Base-by-base conservation (phyloP, 2,329 filamentous ascomycete genomes). In the Chaetomiaceae sp. region DNA sequence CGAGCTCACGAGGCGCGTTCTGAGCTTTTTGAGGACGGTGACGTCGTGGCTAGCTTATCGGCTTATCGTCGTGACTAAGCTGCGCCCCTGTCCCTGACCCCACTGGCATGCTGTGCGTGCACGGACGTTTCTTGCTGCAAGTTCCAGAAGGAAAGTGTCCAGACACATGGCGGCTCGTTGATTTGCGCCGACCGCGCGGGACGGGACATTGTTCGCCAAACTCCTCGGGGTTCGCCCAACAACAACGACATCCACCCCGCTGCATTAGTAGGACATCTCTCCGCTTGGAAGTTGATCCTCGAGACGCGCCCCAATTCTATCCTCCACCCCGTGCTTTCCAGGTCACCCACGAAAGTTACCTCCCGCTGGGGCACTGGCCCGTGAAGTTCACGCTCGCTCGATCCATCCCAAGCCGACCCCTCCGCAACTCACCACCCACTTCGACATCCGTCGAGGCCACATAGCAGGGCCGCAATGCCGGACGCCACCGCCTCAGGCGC, bases 401-500 rank as follows among this genome's bases (percentile, higher is more conserved):
- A 24, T 24, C 22, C 22, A 24, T 24, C 22, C 9, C 6, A 24
- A 24, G 9, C 17, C 30, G 3, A 34, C 22, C 33, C 14, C 24
- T 6, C 29, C 12, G 15, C 6, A 14, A 32, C 12, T 6, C 29
- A 7, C 29, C 10, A 30, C 41, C 47, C 14, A 6, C 33, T 27
- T 4, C 11, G n/a, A n/a, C n/a, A n/a, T n/a, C 4, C 32, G 22
- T 46, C 42, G 18, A 42, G 30, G 4, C 18, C 20, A 11, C 24
- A 42, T 18, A 39, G 6, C 29, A 11, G 33, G 42, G 42, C 26
- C 48, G 52, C 52, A 51, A 73, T 72, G 69, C 63, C 69, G 57
- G 71, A 70, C 66, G 76, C 75, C 62, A 71, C 68, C 50, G 65
- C 76, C 55, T 78, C 76, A 47, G 76, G 76, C 62, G 69, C 73